phyloP scores from a whole-genome alignment of 345 rosid genomes.

The Syzygium oleosum region DNA sequence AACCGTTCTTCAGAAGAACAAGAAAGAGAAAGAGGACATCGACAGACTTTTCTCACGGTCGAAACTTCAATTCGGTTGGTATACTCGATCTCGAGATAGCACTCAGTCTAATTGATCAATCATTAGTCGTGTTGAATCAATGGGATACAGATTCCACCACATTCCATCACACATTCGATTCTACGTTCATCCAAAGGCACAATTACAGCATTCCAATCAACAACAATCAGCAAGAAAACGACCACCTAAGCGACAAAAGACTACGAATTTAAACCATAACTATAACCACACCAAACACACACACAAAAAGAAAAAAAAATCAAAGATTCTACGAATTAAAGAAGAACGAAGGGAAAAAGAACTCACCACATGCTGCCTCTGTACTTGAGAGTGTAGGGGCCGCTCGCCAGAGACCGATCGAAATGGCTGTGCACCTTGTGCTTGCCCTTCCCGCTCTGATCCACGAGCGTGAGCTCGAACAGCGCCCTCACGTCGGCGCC shows the following conservation, averaged over 20 bases:
- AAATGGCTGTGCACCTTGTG: constrained; percentile 76
- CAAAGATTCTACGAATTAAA: not conserved
- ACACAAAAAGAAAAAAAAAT: no score
- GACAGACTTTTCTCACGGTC: not conserved
- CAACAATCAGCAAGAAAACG: not conserved
- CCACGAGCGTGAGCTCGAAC: constrained; percentile 55
- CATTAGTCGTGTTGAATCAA: not conserved
- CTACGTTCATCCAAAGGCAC: not conserved
- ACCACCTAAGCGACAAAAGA: not conserved
- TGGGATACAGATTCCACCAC: not conserved
- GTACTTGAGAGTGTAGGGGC: constrained; percentile 62
- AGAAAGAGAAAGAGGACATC: not conserved
- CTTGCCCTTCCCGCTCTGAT: constrained; percentile 67
- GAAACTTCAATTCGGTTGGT: not conserved
- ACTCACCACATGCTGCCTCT: constrained; percentile 50
- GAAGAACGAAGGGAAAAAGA: not conserved
- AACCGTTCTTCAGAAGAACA: not conserved
- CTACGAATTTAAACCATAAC: not conserved
- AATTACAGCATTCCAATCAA: not conserved
- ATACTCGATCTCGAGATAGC: not conserved
- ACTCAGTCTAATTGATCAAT: not conserved
- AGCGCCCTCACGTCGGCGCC: constrained; percentile 62
- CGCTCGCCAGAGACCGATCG: constrained; percentile 54
- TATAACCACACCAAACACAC: not conserved
- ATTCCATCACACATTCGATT: not conserved